Percentiles rank a stretch among this genome's conserved stretches.
Evolutionary conservation across 1,284 basidiomycete species (phyloP).

Genomic region (Mrakiaceae sp.): DNA sequence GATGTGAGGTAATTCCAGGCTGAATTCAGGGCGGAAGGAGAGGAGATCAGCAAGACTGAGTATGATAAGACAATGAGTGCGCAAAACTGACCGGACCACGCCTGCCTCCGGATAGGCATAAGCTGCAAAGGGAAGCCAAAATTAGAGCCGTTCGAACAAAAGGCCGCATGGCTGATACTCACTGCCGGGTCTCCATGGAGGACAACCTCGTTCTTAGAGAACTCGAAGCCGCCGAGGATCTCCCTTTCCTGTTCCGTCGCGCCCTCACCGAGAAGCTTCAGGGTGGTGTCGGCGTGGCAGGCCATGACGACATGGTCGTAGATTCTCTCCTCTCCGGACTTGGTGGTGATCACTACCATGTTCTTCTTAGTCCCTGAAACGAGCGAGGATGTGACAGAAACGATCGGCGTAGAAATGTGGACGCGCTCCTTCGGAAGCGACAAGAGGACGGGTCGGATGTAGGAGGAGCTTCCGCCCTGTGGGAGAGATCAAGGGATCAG

Average conservation of each 20-base stretch:
- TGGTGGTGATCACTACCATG: constrained; percentile 40
- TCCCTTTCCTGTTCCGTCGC: constrained; percentile 46
- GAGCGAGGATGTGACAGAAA: constrained; percentile 30
- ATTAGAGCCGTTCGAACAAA: background rate
- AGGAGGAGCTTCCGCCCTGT: constrained; percentile 41
- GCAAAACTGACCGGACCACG: constrained; percentile 47
- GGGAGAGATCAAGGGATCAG: constrained; percentile 3
- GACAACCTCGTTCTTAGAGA: constrained; percentile 59
- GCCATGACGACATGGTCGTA: constrained; percentile 72
- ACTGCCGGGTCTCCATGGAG: constrained; percentile 55
- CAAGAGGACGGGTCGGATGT: constrained; percentile 54
- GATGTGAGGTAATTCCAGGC: constrained; percentile 60
- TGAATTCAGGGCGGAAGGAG: background rate
- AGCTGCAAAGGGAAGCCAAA: constrained; percentile 36
- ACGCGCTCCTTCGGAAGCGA: constrained; percentile 45
- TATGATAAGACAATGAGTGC: too few species aligned
- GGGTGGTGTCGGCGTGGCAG: constrained; percentile 58
- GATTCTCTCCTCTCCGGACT: constrained; percentile 35
- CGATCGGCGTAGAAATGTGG: constrained; percentile 51
- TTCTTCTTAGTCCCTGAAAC: constrained; percentile 18
- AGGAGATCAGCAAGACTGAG: background rate
- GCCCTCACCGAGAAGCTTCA: constrained; percentile 49
- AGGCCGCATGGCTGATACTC: constrained; percentile 14
- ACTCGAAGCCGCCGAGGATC: constrained; percentile 50
- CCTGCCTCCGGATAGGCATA: constrained; percentile 50